phyloP scores from a whole-genome alignment of 371 early-diverging fungal species.

The Blakeslea trispora region DNA sequence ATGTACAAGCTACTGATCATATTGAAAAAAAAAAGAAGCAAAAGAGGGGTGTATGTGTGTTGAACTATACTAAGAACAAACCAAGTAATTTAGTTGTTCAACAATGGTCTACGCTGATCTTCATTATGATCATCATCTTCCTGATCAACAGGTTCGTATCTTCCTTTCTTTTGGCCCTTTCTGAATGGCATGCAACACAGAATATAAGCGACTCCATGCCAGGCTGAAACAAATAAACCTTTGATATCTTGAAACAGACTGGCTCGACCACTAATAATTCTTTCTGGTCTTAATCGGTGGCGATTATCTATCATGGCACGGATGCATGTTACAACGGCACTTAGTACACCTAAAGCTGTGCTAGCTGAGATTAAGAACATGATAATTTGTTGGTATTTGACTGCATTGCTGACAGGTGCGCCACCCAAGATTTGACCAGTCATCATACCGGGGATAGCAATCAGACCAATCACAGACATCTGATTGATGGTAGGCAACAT shows the following conservation, averaged over 20 bases:
- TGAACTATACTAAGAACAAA: neutral
- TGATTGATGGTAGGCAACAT: conserved; percentile 81
- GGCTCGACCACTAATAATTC: conserved; percentile 38
- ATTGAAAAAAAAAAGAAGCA: neutral
- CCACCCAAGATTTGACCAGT: conserved; percentile 88
- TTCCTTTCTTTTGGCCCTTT: conserved; percentile 3
- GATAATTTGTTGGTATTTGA: conserved; percentile 75
- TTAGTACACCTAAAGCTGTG: conserved; percentile 63
- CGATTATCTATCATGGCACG: conserved; percentile 58
- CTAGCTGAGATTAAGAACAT: conserved; percentile 76
- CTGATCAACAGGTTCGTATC: neutral
- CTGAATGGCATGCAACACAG: conserved; percentile 8
- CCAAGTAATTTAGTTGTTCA: conserved; percentile 1
- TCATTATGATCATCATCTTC: conserved; percentile 6
- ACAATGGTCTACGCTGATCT: conserved; percentile 16
- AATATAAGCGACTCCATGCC: conserved; percentile 9
- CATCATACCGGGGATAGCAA: conserved; percentile 88
- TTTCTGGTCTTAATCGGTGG: conserved; percentile 64
- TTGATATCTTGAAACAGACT: conserved; percentile 34
- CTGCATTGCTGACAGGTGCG: conserved; percentile 74
- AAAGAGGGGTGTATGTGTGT: too few relatives aligned
- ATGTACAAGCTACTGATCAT: neutral
- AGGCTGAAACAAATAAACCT: conserved; percentile 1
- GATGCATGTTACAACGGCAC: conserved; percentile 58
- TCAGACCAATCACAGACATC: conserved; percentile 83